These are phyloP conservation scores for Cercospora citrullina DNA, from an alignment of 2,329 filamentous ascomycete species.

Conservation along the genomic window DNA sequence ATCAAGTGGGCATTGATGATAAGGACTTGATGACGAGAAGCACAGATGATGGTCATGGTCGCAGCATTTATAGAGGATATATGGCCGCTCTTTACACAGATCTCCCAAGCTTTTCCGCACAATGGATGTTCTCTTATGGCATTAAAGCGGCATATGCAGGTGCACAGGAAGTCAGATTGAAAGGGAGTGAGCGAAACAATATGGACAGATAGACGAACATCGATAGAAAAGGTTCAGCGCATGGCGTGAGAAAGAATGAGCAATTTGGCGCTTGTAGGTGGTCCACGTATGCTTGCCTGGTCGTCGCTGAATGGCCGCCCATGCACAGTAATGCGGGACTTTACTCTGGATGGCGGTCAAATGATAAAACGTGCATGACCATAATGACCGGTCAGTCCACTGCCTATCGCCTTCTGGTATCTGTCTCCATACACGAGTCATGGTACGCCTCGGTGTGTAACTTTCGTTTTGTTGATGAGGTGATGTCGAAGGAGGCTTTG, in stretches of 20 bases:
- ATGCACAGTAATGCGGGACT: background rate
- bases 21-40: background rate
- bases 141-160: background rate
- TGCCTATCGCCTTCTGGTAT: background rate
- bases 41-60: background rate
- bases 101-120: background rate
- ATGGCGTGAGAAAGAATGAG: background rate
- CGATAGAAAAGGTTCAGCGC: background rate
- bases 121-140: background rate
- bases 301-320: background rate
- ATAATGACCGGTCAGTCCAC: background rate
- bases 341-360: background rate
- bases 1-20: background rate
- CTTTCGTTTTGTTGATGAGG: background rate
- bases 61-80: background rate
- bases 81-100: background rate
- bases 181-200: background rate
- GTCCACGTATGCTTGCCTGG: background rate
- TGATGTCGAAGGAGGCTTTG: background rate
- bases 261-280: background rate
- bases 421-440: background rate
- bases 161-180: background rate
- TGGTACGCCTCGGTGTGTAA: background rate
- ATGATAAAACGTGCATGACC: background rate
- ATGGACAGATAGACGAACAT: background rate